phyloP scores from a whole-genome alignment of 2,329 filamentous ascomycete genomes.

The Nemania bipapillata region DNA sequence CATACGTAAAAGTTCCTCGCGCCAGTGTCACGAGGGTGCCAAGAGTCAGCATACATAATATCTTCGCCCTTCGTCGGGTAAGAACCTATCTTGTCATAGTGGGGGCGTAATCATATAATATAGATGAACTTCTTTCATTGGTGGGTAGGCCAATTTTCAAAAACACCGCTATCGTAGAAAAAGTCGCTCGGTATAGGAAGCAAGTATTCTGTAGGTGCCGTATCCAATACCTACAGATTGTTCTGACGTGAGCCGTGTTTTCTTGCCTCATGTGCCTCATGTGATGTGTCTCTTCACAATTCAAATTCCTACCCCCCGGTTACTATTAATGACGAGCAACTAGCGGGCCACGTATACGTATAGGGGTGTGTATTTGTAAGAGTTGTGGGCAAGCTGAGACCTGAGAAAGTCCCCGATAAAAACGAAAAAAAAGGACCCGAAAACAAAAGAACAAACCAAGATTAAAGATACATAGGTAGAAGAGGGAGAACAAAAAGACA shows the following conservation, averaged over 20 bases:
- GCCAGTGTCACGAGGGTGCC: slow-evolving; percentile 16
- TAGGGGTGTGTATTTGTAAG: slow-evolving; percentile 20
- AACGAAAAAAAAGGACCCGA: background rate
- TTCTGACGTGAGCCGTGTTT: slow-evolving; percentile 32
- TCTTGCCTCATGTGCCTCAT: slow-evolving; percentile 14
- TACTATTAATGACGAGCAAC: slow-evolving; percentile 9
- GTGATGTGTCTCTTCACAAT: slow-evolving; percentile 12
- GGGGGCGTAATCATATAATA: slow-evolving; percentile 2
- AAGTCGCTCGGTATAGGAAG: slow-evolving; percentile 17
- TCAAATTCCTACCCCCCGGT: slow-evolving; percentile 10
- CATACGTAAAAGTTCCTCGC: slow-evolving; percentile 12
- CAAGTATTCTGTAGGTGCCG: no score
- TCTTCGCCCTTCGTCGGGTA: background rate
- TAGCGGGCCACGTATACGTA: slow-evolving; percentile 26
- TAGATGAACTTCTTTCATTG: slow-evolving; percentile 8
- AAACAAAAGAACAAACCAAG: background rate
- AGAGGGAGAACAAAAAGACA: no score
- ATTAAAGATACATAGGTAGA: background rate
- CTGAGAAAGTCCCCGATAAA: background rate
- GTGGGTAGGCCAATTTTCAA: background rate
- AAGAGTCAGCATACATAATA: slow-evolving; percentile 17
- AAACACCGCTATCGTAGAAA: slow-evolving; percentile 13
- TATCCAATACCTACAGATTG: background rate
- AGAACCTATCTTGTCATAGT: slow-evolving; percentile 7
- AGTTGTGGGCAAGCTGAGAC: slow-evolving; percentile 14